These are phyloP conservation scores for Plasmodium yoelii DNA, from an alignment of 169 alveolate genomes.

Conservation along the genomic window DNA sequence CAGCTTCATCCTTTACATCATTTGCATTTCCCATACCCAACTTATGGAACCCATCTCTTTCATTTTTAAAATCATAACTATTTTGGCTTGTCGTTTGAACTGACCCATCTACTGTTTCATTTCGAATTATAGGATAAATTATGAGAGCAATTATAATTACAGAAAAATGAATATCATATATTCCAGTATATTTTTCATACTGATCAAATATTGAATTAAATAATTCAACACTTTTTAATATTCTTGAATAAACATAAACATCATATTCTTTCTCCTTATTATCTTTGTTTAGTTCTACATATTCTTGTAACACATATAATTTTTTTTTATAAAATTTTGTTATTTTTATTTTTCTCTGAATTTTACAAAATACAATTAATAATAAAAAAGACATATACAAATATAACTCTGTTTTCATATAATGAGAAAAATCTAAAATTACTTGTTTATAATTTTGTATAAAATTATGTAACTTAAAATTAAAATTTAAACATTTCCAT, in stretches of 20 bases:
- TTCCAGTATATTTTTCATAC: not conserved
- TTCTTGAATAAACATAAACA: constrained; percentile 44
- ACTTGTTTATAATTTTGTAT: constrained; percentile 47
- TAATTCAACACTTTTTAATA: constrained; percentile 59
- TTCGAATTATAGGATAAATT: constrained; percentile 42
- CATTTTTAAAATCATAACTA: not conserved
- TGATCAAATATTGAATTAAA: constrained; percentile 35
- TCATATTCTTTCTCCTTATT: constrained; percentile 20
- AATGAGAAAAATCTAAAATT: constrained; percentile 25
- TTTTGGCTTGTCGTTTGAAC: not conserved
- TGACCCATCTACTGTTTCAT: not conserved
- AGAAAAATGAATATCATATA: constrained; percentile 51
- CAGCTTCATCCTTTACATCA: too few relatives aligned
- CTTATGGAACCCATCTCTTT: not conserved
- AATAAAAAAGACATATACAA: constrained; percentile 68
- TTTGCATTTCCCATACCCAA: not conserved
- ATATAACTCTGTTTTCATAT: constrained; percentile 56
- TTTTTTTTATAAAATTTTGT: constrained; percentile 48
- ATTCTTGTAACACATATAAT: constrained; percentile 14
- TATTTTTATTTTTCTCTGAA: constrained; percentile 17
- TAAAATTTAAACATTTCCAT: constrained; percentile 41
- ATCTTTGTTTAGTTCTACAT: constrained; percentile 20
- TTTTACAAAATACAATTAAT: constrained; percentile 39
- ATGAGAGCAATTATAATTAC: constrained; percentile 26
- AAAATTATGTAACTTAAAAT: constrained; percentile 21